Conservation (phyloP, 805 yeast species). For the Saccharomycopsis sp. region DNA sequence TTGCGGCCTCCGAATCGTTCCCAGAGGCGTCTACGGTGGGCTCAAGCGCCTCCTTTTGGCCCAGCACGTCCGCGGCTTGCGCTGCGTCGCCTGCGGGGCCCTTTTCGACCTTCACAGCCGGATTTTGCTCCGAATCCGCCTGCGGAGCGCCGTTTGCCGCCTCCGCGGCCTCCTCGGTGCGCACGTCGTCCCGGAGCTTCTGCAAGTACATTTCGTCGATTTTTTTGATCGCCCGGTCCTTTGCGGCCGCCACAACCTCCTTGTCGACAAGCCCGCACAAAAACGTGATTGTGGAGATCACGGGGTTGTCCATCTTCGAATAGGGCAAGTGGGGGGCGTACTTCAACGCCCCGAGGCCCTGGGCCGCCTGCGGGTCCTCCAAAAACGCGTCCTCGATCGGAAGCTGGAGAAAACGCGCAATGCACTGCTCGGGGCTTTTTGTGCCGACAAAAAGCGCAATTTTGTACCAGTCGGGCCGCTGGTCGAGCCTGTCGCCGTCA, state of each 20-base stretch:
- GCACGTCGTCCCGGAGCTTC: constrained; percentile 16
- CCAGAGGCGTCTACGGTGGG: constrained; percentile 19
- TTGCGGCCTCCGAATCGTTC: neutral
- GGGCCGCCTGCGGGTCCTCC: constrained; percentile 31
- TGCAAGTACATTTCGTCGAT: constrained; percentile 21
- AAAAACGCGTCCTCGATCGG: constrained; percentile 76
- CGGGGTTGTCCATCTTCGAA: constrained; percentile 84
- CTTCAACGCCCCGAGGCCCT: constrained; percentile 64
- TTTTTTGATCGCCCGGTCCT: constrained; percentile 22
- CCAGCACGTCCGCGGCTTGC: constrained; percentile 8
- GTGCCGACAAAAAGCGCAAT: constrained; percentile 62
- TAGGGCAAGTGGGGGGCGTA: constrained; percentile 82
- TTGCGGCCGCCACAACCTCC: constrained; percentile 39
- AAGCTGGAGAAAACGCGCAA: constrained; percentile 67
- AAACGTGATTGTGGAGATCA: constrained; percentile 86
- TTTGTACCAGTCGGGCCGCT: constrained; percentile 69
- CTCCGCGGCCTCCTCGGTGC: constrained; percentile 5
- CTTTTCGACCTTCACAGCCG: constrained; percentile 7
- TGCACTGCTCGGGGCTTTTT: constrained; percentile 71
- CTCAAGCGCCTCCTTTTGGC: constrained; percentile 16
- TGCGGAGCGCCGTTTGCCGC: constrained; percentile 21
- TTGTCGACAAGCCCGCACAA: constrained; percentile 81
- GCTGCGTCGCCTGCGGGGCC: constrained; percentile 14
- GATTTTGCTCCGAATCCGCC: constrained; percentile 18
- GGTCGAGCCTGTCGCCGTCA: constrained; percentile 3